phyloP scores from a whole-genome alignment of 2,329 filamentous ascomycete genomes.

The Paracoccidioides lutzii region DNA sequence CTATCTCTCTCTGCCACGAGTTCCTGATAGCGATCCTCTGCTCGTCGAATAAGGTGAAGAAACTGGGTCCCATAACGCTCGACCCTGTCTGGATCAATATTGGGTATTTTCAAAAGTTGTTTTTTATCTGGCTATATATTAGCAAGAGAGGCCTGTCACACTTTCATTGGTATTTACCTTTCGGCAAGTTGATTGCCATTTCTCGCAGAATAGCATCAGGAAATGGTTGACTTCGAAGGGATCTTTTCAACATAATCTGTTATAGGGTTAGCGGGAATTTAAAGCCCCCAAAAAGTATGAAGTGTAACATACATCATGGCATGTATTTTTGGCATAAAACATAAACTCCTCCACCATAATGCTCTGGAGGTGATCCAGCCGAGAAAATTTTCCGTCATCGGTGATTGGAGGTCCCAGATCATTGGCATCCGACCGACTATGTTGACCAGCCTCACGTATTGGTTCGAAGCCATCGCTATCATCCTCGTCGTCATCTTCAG shows the following conservation, averaged over 20 bases:
- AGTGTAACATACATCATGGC: slow-evolving; percentile 26
- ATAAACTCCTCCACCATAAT: slow-evolving; percentile 38
- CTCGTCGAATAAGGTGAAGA: slow-evolving; percentile 29
- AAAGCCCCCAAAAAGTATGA: neutral
- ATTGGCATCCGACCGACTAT: slow-evolving; percentile 15
- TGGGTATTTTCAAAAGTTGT: slow-evolving; percentile 28
- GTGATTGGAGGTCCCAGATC: slow-evolving; percentile 36
- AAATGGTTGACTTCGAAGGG: slow-evolving; percentile 35
- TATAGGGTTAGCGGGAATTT: slow-evolving; percentile 3
- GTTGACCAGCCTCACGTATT: slow-evolving; percentile 25
- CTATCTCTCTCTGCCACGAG: slow-evolving; percentile 34
- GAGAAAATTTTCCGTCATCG: slow-evolving; percentile 28
- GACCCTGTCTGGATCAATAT: slow-evolving; percentile 35
- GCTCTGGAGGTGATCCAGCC: slow-evolving; percentile 31
- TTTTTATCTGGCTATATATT: slow-evolving; percentile 20
- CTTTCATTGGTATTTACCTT: slow-evolving; percentile 18
- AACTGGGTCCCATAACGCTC: slow-evolving; percentile 32
- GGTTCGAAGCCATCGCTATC: slow-evolving; percentile 34
- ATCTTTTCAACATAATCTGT: slow-evolving; percentile 32
- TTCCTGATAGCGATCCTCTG: slow-evolving; percentile 30
- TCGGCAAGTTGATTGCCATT: slow-evolving; percentile 37
- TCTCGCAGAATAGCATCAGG: slow-evolving; percentile 35
- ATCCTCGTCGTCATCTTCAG: slow-evolving; percentile 24
- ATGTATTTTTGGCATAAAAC: slow-evolving; percentile 30
- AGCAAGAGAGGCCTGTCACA: slow-evolving; percentile 3